Conservation (phyloP, 2,329 filamentous ascomycete genomes). For the Phialophora tarda region DNA sequence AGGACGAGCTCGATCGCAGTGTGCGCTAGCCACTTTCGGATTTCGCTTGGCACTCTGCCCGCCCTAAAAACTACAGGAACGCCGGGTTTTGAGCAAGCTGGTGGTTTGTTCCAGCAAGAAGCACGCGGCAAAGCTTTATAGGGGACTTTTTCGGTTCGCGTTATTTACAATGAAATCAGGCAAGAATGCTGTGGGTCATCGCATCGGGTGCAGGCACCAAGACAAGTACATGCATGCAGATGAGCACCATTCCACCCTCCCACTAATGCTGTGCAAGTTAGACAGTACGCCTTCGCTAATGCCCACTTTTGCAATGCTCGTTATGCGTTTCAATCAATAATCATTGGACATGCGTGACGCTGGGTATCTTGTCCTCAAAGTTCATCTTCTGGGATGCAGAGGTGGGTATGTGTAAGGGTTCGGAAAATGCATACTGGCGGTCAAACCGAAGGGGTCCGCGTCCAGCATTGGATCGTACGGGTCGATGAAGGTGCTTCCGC, state of each 20-base stretch:
- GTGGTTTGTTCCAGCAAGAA: neutral
- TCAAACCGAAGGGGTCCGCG: slow-evolving; percentile 90
- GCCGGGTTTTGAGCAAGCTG: neutral
- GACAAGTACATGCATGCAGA: neutral
- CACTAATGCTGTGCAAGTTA: slow-evolving; percentile 1
- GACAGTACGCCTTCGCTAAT: slow-evolving; percentile 16
- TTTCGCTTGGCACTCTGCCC: slow-evolving; percentile 3
- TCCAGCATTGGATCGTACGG: slow-evolving; percentile 86
- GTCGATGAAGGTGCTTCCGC: slow-evolving; percentile 62
- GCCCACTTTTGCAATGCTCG: slow-evolving; percentile 8
- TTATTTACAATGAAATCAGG: neutral
- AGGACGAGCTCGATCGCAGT: neutral
- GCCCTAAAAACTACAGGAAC: neutral
- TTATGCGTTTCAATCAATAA: slow-evolving; percentile 3
- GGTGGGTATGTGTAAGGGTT: slow-evolving; percentile 67
- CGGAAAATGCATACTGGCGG: slow-evolving; percentile 93
- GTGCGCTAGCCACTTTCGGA: slow-evolving; percentile 12
- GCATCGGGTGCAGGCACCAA: neutral
- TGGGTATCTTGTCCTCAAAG: neutral
- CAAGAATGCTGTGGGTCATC: slow-evolving; percentile 7
- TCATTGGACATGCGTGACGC: neutral
- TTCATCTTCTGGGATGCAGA: slow-evolving; percentile 31
- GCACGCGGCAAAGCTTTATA: neutral
- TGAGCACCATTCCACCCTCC: neutral
- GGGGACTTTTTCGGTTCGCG: neutral